Conservation (phyloP, 2,329 filamentous ascomycete species). For the Sclerotinia trifoliorum region DNA sequence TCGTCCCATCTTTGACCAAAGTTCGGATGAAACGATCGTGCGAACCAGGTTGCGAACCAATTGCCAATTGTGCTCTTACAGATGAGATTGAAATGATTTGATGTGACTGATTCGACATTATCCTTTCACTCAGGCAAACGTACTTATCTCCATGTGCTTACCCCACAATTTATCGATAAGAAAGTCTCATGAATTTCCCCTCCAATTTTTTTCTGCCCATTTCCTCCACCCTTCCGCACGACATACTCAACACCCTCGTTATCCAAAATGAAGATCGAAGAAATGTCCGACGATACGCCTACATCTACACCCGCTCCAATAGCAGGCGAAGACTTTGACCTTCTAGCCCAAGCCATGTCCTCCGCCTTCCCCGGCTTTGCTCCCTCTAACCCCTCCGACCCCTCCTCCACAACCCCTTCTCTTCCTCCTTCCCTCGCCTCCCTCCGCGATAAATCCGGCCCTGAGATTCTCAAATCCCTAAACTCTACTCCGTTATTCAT, state of each 20-base stretch:
- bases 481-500: constrained; percentile 87
- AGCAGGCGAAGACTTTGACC: constrained; percentile 27
- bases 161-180: constrained; percentile 19
- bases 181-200: constrained; percentile 17
- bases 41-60: constrained; percentile 17
- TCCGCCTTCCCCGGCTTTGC: constrained; percentile 22
- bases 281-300: constrained; percentile 30
- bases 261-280: constrained; percentile 37
- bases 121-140: not conserved
- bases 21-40: constrained; percentile 18
- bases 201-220: constrained; percentile 22
- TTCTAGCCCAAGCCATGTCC: constrained; percentile 37
- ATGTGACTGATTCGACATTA: not conserved
- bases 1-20: constrained; percentile 15
- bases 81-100: not conserved
- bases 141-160: constrained; percentile 21
- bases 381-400: constrained; percentile 30
- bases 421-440: constrained; percentile 60
- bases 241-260: not conserved
- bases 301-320: constrained; percentile 19
- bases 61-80: constrained; percentile 3
- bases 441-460: constrained; percentile 53
- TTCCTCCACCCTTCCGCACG: not conserved
- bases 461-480: constrained; percentile 62
- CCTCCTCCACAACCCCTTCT: constrained; percentile 33